Percentiles rank a stretch among this genome's conserved stretches.
Evolutionary conservation across 768 basidiomycete genomes (phyloP).

Genomic region (Chalciporus piperatus): DNA sequence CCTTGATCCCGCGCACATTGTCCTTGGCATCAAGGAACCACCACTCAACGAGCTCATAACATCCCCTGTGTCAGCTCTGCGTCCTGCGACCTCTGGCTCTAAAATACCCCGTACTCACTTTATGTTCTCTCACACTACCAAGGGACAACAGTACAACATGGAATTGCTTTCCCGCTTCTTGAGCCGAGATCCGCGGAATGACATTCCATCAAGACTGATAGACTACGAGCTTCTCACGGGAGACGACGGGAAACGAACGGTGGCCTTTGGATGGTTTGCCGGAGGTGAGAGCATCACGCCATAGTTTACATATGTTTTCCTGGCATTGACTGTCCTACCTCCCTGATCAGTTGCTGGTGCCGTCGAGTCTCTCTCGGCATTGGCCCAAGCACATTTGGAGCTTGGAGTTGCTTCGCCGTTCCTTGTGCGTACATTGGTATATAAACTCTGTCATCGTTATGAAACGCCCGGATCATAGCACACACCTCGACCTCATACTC

Average conservation of each 20-base stretch:
- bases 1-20: conserved; percentile 65
- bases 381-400: conserved; percentile 77
- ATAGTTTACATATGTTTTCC: not conserved
- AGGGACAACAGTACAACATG: conserved; percentile 86
- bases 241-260: conserved; percentile 64
- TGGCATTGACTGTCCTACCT: too few relatives aligned
- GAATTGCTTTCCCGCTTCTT: conserved; percentile 69
- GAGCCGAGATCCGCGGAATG: conserved; percentile 21
- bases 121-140: conserved; percentile 92
- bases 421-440: conserved; percentile 47
- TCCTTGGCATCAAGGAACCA: conserved; percentile 89
- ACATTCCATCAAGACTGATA: conserved; percentile 52
- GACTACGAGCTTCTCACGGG: conserved; percentile 84
- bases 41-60: conserved; percentile 61
- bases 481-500: conserved; percentile 78
- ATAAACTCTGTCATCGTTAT: not conserved
- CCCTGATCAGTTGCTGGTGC: conserved; percentile 67
- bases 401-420: conserved; percentile 81
- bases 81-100: conserved; percentile 9
- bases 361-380: conserved; percentile 74
- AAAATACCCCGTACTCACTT: conserved; percentile 63
- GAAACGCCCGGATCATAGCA: conserved; percentile 35
- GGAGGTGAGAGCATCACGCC: conserved; percentile 54
- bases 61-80: conserved; percentile 34
- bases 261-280: conserved; percentile 91